Evolutionary conservation across 1,284 basidiomycete species (phyloP), one percentile per base, ranked within the genome.

Genomic region (Neolentinus lepideus): DNA sequence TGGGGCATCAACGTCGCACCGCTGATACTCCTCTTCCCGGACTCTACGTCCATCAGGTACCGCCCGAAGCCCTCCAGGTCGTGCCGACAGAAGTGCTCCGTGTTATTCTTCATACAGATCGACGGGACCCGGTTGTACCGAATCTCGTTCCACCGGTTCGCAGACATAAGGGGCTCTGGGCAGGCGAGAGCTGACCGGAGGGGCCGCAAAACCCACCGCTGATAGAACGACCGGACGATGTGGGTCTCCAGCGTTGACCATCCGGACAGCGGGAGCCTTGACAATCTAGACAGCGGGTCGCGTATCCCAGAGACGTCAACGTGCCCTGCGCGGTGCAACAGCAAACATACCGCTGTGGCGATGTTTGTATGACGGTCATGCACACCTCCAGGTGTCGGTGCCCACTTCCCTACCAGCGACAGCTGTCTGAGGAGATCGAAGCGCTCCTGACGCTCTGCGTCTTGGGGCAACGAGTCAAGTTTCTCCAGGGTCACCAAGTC

Each of bases 371-470:
- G 69, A 9, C 77, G 75, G 64, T 89, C 87, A 58, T 87, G 84
- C 1, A 80, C 73, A 2, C 72, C 67, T 2, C 68, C 73, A 3
- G 82, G 80, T 1, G 80, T 78, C 0, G 87, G 86, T 0, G 84
- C 84, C 85, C 85, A 89, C 67, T 89, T 90, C 3, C 75, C 75
- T 1, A 77, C 84, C 12, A 85, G 77, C 1, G 77, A 78, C 27
- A 88, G 68, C 26, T 71, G 66, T 56, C 68, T 69, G 19, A 76
- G 62, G 29, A 82, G 68, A 22, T 25, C 27, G 3, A 16, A 50
- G 14, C 47, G 47, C 0, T 64, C 38, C 27, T 65, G 59, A n/a
- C 67, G 19, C 24, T 76, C 69, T 2, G 66, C 63, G 31, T 64
- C 59, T 0, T 57, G 56, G 0, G 68, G 60, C 2, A 76, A 62